Evolutionary conservation across 768 basidiomycete species (phyloP), one percentile per base, ranked within the genome.

Genomic region (Hysterangium stoloniferum): DNA sequence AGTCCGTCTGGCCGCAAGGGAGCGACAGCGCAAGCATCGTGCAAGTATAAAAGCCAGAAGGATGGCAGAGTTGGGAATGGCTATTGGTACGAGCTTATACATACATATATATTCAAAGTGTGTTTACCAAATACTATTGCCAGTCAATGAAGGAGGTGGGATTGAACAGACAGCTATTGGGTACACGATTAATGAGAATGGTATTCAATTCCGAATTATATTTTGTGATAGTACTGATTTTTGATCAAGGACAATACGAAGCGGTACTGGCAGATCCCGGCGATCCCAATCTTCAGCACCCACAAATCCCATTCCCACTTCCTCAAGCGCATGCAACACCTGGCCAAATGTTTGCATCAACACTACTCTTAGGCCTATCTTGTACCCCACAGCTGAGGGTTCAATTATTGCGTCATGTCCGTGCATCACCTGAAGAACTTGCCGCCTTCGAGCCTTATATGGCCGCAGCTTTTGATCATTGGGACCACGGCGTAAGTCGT

Each of bases 381-480:
- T 86, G 79, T 59, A 78, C 81, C 0, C 84, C 82, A 6, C 65
- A 82, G 48, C 68, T 89, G 55, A 91, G 87, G 66, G 78, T 80
- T 51, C 84, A 89, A 57, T 69, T 89, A 25, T 64, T 90, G 28
- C 78, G 84, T 43, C 79, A 77, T 4, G 68, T 91, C 42, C 74
- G 76, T 55, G 82, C 90, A 78, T 79, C 84, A 25, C 79, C 78
- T 65, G 86, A 89, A 46, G 88, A 91, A 59, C 73, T 91, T 15
- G 80, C 79, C 2, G 79, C 83, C 8, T 67, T 91, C 44, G 84
- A 90, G 60, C 84, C 86, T 24, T 71, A 87, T 57, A 82, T 91
- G 40, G 86, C 88, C 4, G 81, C 84, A 38, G 86, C 86, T 15
- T 91, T 86, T 76, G 88, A 91, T 52, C 82, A 84, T 34, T 91